Percentiles rank a stretch among this genome's conserved stretches.
phyloP scores from a whole-genome alignment of 805 yeast species.

The Spathaspora sp. region DNA sequence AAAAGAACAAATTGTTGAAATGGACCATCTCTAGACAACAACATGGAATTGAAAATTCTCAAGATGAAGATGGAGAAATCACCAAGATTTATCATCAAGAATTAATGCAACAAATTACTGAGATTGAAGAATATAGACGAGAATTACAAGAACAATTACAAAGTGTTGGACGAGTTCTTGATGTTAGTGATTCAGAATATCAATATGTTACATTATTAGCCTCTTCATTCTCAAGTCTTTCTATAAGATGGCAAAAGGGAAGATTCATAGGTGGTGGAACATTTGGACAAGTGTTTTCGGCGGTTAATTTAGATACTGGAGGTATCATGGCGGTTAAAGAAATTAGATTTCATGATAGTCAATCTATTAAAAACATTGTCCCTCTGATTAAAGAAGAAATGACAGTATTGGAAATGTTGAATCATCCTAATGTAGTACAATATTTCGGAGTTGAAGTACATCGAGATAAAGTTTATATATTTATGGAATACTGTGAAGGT shows the following conservation, averaged over 20 bases:
- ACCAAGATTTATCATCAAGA: conserved; percentile 57
- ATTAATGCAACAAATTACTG: conserved; percentile 60
- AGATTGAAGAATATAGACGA: conserved; percentile 57
- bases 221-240: conserved; percentile 81
- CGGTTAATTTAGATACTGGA: conserved; percentile 90
- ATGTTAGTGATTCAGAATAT: conserved; percentile 81
- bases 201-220: conserved; percentile 84
- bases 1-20: conserved; percentile 50
- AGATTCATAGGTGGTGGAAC: conserved; percentile 92
- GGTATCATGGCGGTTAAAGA: conserved; percentile 97
- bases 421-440: conserved; percentile 95
- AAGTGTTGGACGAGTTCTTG: conserved; percentile 83
- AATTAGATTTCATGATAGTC: conserved; percentile 83
- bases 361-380: conserved; percentile 76
- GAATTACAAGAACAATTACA: conserved; percentile 37
- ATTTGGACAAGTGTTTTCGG: conserved; percentile 91
- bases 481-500: conserved; percentile 97
- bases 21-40: conserved; percentile 43
- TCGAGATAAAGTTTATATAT: conserved; percentile 88
- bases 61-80: conserved; percentile 32
- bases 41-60: conserved; percentile 46
- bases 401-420: conserved; percentile 91
- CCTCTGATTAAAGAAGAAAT: conserved; percentile 93
- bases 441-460: conserved; percentile 97
- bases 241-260: conserved; percentile 97